Percentiles rank a stretch among this genome's conserved stretches.
These are phyloP conservation scores for Groenewaldozyma sp. DNA, from an alignment of 1,139 yeast species.

Conservation along the genomic window DNA sequence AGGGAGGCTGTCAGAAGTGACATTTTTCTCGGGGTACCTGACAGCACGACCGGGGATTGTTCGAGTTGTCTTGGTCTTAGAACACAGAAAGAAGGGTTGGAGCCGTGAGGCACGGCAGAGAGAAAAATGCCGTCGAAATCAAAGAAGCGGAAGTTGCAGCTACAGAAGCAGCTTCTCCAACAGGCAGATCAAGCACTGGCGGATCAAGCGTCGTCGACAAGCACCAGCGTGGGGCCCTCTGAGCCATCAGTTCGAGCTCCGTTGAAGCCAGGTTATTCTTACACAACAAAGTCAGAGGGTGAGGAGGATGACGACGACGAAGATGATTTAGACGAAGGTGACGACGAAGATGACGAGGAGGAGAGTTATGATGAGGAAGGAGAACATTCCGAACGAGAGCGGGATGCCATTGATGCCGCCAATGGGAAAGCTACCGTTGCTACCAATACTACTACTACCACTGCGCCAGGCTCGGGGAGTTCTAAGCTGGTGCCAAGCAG, in stretches of 20 bases:
- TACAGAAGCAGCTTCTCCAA: conserved; percentile 3
- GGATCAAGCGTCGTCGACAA: neutral
- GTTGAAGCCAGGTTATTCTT: neutral
- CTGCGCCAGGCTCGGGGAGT: neutral
- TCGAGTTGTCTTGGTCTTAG: too few relatives aligned
- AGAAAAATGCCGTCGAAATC: conserved; percentile 6
- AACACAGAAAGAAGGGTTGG: too few relatives aligned
- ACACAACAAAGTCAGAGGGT: too few relatives aligned
- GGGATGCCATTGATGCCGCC: neutral
- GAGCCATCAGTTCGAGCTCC: too few relatives aligned
- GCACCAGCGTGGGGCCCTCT: neutral
- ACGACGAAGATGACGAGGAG: too few relatives aligned
- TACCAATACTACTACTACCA: neutral
- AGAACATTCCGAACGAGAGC: neutral
- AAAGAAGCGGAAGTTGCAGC: conserved; percentile 4
- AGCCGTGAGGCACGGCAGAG: neutral
- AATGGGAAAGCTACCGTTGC: neutral
- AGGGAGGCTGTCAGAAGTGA: too few relatives aligned
- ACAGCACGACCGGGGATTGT: too few relatives aligned
- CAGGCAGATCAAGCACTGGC: neutral
- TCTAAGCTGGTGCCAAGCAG: neutral
- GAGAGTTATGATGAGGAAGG: too few relatives aligned
- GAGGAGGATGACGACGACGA: too few relatives aligned
- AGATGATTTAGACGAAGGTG: too few relatives aligned
- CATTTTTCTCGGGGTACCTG: too few relatives aligned